Conservation (phyloP, 208 protist genomes). For the Trypanosoma theileri region DNA sequence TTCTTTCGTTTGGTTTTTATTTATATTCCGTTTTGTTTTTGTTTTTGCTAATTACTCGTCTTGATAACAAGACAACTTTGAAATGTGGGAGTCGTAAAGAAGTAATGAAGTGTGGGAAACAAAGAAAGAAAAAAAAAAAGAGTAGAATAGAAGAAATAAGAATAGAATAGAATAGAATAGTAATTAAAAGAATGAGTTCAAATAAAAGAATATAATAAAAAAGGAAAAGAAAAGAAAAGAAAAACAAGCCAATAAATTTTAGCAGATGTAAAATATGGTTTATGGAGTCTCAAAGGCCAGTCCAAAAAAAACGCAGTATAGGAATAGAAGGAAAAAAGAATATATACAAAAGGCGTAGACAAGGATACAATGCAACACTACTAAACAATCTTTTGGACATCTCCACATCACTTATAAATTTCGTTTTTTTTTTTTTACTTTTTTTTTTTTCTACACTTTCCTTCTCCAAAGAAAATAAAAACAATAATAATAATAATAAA, state of each 20-base stretch:
- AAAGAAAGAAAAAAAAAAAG: conserved; percentile 9
- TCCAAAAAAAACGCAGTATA: neutral
- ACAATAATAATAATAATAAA: conserved; percentile 2
- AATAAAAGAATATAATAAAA: neutral
- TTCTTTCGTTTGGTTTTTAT: too few species aligned
- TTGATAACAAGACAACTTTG: too few species aligned
- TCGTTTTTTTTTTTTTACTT: neutral
- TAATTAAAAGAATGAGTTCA: neutral
- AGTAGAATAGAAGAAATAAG: neutral
- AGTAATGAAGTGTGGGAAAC: too few species aligned
- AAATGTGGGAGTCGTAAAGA: too few species aligned
- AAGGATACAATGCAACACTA: too few species aligned
- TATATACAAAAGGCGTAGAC: too few species aligned
- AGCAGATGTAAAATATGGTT: neutral
- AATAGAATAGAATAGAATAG: too few species aligned
- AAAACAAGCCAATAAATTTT: conserved; percentile 9
- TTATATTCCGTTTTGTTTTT: too few species aligned
- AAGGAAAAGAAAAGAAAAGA: conserved; percentile 19
- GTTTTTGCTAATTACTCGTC: too few species aligned
- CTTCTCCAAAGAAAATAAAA: neutral
- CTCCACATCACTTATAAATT: too few species aligned
- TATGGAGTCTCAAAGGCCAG: neutral
- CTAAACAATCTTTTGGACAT: too few species aligned
- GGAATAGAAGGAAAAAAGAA: neutral
- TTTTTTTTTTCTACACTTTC: neutral